Evolutionary conservation across 495 filamentous ascomycete species (phyloP).

Genomic region (Penicillium bialowiezense): DNA sequence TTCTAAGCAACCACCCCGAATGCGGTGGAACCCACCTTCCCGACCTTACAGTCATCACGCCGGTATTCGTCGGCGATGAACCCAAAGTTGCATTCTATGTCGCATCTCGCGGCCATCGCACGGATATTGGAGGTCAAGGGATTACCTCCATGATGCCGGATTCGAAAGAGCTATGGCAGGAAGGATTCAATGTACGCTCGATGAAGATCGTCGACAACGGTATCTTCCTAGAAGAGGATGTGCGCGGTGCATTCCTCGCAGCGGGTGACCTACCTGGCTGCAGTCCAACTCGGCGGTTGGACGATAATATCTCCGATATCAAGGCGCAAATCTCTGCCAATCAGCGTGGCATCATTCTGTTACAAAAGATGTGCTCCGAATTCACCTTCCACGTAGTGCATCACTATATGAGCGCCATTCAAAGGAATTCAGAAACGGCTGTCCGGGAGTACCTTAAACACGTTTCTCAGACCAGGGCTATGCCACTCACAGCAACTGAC

Average conservation of each 20-base stretch:
- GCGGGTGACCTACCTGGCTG: conserved; percentile 54
- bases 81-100: conserved; percentile 75
- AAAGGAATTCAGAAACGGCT: conserved; percentile 79
- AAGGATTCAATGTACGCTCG: conserved; percentile 85
- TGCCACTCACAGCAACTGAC: conserved; percentile 70
- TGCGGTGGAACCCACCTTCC: conserved; percentile 83
- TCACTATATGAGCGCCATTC: conserved; percentile 89
- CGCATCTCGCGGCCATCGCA: conserved; percentile 69
- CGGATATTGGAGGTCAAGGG: no score
- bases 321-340: conserved; percentile 92
- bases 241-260: conserved; percentile 64
- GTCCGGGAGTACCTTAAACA: conserved; percentile 73
- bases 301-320: conserved; percentile 89
- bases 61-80: conserved; percentile 62
- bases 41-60: conserved; percentile 87
- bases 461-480: conserved; percentile 68
- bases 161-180: conserved; percentile 87
- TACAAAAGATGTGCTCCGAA: conserved; percentile 73
- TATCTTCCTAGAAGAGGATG: conserved; percentile 69
- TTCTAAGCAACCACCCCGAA: conserved; percentile 90
- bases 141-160: conserved; percentile 67
- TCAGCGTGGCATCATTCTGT: conserved; percentile 87
- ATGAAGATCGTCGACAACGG: conserved; percentile 77
- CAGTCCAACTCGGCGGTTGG: conserved; percentile 78
- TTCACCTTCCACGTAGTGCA: conserved; percentile 84